Evolutionary conservation across 2,329 filamentous ascomycete genomes (phyloP), one percentile per base, ranked within the genome.

Genomic region (Akanthomyces lecanii): DNA sequence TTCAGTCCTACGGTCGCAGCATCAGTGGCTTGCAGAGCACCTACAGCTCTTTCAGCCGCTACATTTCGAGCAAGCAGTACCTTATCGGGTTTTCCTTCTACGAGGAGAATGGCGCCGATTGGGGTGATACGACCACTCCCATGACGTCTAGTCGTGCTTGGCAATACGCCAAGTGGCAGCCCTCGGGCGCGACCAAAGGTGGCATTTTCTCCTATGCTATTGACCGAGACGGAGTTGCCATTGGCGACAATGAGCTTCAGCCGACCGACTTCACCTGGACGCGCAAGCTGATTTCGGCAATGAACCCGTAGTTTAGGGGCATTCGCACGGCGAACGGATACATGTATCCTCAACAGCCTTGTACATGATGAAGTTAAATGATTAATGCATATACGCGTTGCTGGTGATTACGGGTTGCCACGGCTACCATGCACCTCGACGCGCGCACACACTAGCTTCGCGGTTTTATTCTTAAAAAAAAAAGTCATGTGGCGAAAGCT

Each of bases 121-220:
- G 62, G 62, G 55, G 16, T 33, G 62, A 63, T 36, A 53, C 55
- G 40, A 60, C n/a, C 6, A 28, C 48, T n/a, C 62, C 62, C 30
- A 55, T 63, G 3, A 45, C 30, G 30, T 53, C 55, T 11, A 63
- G 62, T 42, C 55, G 62, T 33, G 62, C 62, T 21, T 53, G 42
- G 36, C 38, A 60, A 16, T 63, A 60, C 28, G 62, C 62, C 33
- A 55, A 59, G 55, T 63, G 62, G 62, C 47, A 63, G 50, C 62
- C 62, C 2, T 30, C 55, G 5, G 62, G 62, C 8, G 47, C 62
- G 4, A 55, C 30, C 12, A 63, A 63, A 40, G 62, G 62, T 25
- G 62, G 62, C 30, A 60, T 63, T n/a, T 63, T 63, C 33, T 63
- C 62, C 3, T 63, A 63, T n/a, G 62, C 62, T 21, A 54, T 48